Evolutionary conservation across 2,329 filamentous ascomycete genomes (phyloP).

Genomic region (Thelonectria olida): DNA sequence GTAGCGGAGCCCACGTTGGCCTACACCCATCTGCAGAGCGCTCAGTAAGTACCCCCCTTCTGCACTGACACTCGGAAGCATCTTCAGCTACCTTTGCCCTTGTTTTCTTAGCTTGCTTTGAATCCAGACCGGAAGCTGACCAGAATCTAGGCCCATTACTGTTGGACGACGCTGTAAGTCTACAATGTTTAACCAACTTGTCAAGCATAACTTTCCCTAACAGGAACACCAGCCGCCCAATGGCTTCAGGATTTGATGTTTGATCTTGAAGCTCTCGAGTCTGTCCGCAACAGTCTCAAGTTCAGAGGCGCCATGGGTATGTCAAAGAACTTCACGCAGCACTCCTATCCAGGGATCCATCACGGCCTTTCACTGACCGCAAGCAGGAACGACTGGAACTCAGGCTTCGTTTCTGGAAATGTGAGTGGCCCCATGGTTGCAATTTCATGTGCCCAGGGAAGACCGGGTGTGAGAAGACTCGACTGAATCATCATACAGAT

Average conservation of each 20-base stretch:
- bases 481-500: no score
- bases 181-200: no score
- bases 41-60: no score
- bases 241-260: slow-evolving; percentile 74
- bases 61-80: no score
- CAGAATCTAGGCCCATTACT: slow-evolving; percentile 55
- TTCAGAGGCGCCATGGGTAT: slow-evolving; percentile 74
- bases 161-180: slow-evolving; percentile 75
- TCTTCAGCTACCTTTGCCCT: no score
- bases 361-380: neutral
- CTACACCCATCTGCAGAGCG: slow-evolving; percentile 78
- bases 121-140: no score
- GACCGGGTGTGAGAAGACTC: neutral
- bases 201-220: no score
- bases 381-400: slow-evolving; percentile 78
- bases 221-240: no score
- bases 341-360: neutral
- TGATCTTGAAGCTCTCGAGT: slow-evolving; percentile 79
- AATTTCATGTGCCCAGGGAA: neutral
- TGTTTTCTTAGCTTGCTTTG: no score
- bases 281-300: slow-evolving; percentile 71
- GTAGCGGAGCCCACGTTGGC: slow-evolving; percentile 70
- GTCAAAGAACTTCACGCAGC: no score
- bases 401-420: slow-evolving; percentile 74
- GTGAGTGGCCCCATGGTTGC: neutral